Evolutionary conservation across 176 grass and related monocot genomes (phyloP).

Genomic region (Oryza meridionalis): DNA sequence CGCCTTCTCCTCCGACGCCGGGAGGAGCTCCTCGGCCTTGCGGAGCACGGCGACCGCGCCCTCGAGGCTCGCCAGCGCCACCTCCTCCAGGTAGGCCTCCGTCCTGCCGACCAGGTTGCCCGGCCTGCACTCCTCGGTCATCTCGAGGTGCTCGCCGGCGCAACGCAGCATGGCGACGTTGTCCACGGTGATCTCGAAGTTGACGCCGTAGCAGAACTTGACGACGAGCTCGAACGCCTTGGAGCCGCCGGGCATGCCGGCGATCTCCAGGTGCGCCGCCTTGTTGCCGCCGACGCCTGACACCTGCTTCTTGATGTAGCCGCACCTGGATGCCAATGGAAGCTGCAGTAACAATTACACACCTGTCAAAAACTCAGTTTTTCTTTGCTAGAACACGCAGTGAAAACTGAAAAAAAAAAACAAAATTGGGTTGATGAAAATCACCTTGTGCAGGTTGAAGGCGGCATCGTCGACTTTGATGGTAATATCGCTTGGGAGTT

Average conservation of each 20-base stretch:
- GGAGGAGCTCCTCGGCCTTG: slow-evolving; percentile 68
- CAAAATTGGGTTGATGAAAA: not conserved
- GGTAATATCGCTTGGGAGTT: slow-evolving; percentile 68
- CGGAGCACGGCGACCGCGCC: slow-evolving; percentile 75
- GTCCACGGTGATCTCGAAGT: slow-evolving; percentile 72
- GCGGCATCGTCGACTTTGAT: slow-evolving; percentile 60
- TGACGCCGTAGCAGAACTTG: slow-evolving; percentile 81
- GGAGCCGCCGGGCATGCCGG: slow-evolving; percentile 62
- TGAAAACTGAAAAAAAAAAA: not conserved
- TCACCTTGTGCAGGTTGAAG: slow-evolving; percentile 87
- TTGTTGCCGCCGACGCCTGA: slow-evolving; percentile 34
- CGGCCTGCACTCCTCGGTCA: slow-evolving; percentile 62
- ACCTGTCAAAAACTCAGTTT: not conserved
- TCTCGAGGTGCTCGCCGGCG: slow-evolving; percentile 79
- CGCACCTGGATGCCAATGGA: slow-evolving; percentile 67
- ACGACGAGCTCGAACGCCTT: slow-evolving; percentile 70
- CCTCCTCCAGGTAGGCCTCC: slow-evolving; percentile 68
- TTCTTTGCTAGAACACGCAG: not conserved
- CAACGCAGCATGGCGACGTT: slow-evolving; percentile 83
- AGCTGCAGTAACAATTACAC: slow-evolving; percentile 41
- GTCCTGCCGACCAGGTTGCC: slow-evolving; percentile 60
- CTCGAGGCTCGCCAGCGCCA: slow-evolving; percentile 62
- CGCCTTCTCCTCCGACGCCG: slow-evolving; percentile 76
- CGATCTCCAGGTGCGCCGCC: slow-evolving; percentile 53
- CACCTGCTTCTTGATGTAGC: slow-evolving; percentile 64